Evolutionary conservation across 768 basidiomycete species (phyloP), one percentile per base, ranked within the genome.

Genomic region (Mycena polygramma): DNA sequence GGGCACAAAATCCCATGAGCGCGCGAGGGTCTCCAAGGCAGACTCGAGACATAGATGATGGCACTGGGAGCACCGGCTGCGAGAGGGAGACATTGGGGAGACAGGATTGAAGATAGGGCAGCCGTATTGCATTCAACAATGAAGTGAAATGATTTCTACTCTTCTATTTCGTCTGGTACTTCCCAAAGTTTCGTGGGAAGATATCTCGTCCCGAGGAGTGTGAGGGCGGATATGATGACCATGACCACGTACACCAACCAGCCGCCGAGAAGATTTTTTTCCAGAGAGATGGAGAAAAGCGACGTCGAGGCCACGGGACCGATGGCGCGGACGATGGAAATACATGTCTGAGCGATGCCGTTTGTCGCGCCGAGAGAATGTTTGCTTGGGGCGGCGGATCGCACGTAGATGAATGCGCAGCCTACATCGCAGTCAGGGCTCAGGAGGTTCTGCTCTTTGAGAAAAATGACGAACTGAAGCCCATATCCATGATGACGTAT

Each of bases 351-450:
- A 3, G 36, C 54, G 36, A 55, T 55, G 20, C 54, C 54, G 9
- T 55, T 55, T n/a, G 54, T 55, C 20, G 54, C 54, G 8, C 54
- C 54, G 36, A 55, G 54, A 11, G 54, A 55, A 39, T 55, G 36
- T 26, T 55, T 55, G 37, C 54, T 55, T 10, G 54, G 54, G 9
- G 54, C 54, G 0, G 54, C 54, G 19, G 54, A 55, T 11, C 54
- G 54, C 36, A 55, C 54, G 13, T 55, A 55, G 19, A 55, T 55
- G 54, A 55, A 39, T 39, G 54, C 54, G 54, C 54, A 55, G 54
- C 54, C 54, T 55, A 20, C 2, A 41, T 15, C 15, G 35, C 17
- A 41, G 9, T 41, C 15, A 41, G 15, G 41, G 8, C 15, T 30
- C 30, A 30, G 6, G n/a, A 30, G 30, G 30, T 30, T 30, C 30